Evolutionary conservation across 1,284 basidiomycete species (phyloP), one percentile per base, ranked within the genome.

Genomic region (Sporisorium scitamineum): DNA sequence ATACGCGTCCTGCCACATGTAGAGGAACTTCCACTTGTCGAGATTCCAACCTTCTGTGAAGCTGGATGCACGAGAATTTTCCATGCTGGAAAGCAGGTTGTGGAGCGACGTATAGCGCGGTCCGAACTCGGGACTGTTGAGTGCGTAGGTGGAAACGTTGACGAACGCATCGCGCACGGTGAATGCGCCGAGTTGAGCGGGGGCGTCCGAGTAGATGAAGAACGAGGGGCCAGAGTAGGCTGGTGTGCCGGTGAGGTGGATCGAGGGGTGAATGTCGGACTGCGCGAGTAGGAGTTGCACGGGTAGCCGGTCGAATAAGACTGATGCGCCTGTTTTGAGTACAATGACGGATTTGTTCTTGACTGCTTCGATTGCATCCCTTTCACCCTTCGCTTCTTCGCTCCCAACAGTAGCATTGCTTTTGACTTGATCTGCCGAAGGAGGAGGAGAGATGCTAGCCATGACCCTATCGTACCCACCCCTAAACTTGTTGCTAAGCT

Each of bases 1-100:
- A 20, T 41, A 75, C 0, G 72, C 72, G 26, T 75, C 72, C 27
- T 62, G 45, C 72, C 72, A 73, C 70, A 73, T 73, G 55, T 68
- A 68, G 14, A 73, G 39, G 50, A 68, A 73, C 58, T 73, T 73
- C 60, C 57, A 73, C 54, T 64, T 64, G 58, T 73, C 70, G 24
- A 73, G 31, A 2, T 64, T 55, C 70, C 70, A 73, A 0, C 70
- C 70, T 20, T 73, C 51, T 2, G 22, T 2, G 22, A 61, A 73
- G 0, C 27, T 10, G 4, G 20, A 20, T 9, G 57, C 61, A 4
- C 20, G 18, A 0, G 47, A 47, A 20, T 64, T 57, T 0, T 51
- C 51, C 4, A 47, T 54, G 27, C 8, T 58, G 14, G 39, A 29
- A 1, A 74, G 48, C 1, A 66, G 16, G 0, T 22, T 13, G 42